These are phyloP conservation scores for Hanseniaspora thailandica DNA, from an alignment of 805 yeast species.

Conservation along the genomic window DNA sequence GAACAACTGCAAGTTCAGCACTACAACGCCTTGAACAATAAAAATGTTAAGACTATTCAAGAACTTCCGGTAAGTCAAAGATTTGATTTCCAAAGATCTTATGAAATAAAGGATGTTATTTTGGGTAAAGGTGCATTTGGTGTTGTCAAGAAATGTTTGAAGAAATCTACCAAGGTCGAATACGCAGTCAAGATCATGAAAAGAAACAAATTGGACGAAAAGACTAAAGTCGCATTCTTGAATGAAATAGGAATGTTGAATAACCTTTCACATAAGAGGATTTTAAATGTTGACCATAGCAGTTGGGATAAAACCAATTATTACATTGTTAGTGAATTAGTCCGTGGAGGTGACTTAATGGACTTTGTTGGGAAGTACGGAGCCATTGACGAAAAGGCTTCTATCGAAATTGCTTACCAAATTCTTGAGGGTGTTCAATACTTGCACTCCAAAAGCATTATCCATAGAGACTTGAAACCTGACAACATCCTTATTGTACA, in stretches of 20 bases:
- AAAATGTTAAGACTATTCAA: neutral
- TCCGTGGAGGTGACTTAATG: conserved; percentile 95
- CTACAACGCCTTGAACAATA: neutral
- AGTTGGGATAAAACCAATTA: conserved; percentile 73
- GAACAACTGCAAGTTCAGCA: conserved; percentile 1
- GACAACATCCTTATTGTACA: conserved; percentile 85
- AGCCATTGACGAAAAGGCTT: conserved; percentile 80
- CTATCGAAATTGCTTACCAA: conserved; percentile 75
- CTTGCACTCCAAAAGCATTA: conserved; percentile 79
- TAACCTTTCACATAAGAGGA: conserved; percentile 69
- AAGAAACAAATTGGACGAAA: conserved; percentile 46
- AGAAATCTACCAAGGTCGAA: conserved; percentile 70
- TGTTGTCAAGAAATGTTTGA: conserved; percentile 81
- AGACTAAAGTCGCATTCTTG: conserved; percentile 50
- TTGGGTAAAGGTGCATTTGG: conserved; percentile 99
- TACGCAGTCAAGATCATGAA: conserved; percentile 86
- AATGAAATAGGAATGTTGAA: conserved; percentile 75
- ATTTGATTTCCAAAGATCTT: neutral
- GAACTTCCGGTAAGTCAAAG: conserved; percentile 18
- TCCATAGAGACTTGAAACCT: conserved; percentile 95
- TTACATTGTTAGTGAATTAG: conserved; percentile 88
- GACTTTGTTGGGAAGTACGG: conserved; percentile 92
- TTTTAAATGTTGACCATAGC: conserved; percentile 70
- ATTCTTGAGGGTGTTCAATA: conserved; percentile 72
- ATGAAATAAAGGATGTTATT: conserved; percentile 47